Evolutionary conservation across 257 asterid genomes (phyloP), one percentile per base, ranked within the genome.

Genomic region (Solanum ossicruentum): DNA sequence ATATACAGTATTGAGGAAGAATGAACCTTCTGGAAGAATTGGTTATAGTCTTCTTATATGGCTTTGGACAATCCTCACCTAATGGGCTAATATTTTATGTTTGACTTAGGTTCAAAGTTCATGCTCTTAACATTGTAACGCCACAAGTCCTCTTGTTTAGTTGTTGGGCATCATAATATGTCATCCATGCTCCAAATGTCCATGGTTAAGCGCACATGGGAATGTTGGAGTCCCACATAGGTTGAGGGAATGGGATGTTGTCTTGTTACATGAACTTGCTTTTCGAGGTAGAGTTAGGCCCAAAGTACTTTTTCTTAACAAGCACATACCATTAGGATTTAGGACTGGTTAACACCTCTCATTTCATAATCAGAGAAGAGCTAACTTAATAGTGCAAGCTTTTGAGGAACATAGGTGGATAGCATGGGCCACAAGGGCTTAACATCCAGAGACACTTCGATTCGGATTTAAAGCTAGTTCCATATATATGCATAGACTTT

Each of bases 1-100:
- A 60, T 85, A 26, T 23, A 21, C 52, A 52, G 80, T 60, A 49
- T 51, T 26, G 85, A 56, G 21, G 18, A 36, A 63, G 57, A 45
- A 85, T 13, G 60, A 83, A 94, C 98, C 97, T 92, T 91, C 83
- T 87, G 90, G 66, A 93, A 93, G 55, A 84, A 86, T n/a, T n/a
- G n/a, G n/a, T n/a, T n/a, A n/a, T n/a, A n/a, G n/a, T n/a, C n/a
- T n/a, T n/a, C n/a, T n/a, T n/a, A n/a, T n/a, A n/a, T n/a, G n/a
- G n/a, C 86, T 84, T 97, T 93, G 92, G 84, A 80, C 75, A 85
- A 55, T 45, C 6, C 20, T 47, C 6, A 51, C 82, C 51, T 51
- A 26, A 63, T 12, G 58, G 16, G 81, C 20, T 73, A 45, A 49
- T 32, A 45, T 73, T 10, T 7, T 47, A 45, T 13, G 39, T 45